These are phyloP conservation scores for Cyclostephanos invisitatus DNA, from an alignment of 108 stramenopile species.

Conservation along the genomic window DNA sequence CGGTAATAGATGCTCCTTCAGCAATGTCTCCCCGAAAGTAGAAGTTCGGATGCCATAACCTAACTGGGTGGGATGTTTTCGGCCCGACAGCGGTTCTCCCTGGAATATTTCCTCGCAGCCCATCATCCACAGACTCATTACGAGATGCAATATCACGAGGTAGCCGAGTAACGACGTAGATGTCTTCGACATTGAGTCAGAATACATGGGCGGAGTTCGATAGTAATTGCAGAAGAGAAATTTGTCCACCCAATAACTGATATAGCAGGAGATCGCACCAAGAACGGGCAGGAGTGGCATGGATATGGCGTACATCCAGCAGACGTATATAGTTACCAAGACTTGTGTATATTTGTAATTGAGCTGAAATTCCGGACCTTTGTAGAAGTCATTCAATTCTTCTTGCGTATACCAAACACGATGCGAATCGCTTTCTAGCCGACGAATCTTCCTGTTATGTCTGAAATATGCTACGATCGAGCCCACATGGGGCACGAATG, in stretches of 20 bases:
- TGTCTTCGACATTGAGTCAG: conserved; percentile 52
- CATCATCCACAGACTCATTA: conserved; percentile 57
- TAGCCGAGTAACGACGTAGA: conserved; percentile 48
- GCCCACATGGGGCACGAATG: conserved; percentile 49
- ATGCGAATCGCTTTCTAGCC: conserved; percentile 38
- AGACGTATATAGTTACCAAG: conserved; percentile 72
- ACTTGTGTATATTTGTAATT: conserved; percentile 70
- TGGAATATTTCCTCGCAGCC: conserved; percentile 53
- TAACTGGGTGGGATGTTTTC: conserved; percentile 19
- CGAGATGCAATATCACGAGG: conserved; percentile 42
- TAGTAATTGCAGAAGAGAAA: conserved; percentile 80
- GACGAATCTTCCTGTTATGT: conserved; percentile 40
- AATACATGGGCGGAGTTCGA: conserved; percentile 67
- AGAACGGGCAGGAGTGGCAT: conserved; percentile 74
- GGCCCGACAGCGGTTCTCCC: conserved; percentile 37
- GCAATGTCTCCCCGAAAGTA: conserved; percentile 18
- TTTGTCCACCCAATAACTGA: conserved; percentile 82
- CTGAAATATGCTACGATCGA: conserved; percentile 43
- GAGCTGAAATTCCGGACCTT: conserved; percentile 63
- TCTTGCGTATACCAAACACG: conserved; percentile 61
- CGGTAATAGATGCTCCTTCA: conserved; percentile 52
- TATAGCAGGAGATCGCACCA: conserved; percentile 57
- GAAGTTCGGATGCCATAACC: neutral
- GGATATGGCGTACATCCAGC: conserved; percentile 71
- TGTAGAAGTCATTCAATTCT: conserved; percentile 62